Conservation (phyloP, 352 stramenopile species). For the Blastocystis sp. region DNA sequence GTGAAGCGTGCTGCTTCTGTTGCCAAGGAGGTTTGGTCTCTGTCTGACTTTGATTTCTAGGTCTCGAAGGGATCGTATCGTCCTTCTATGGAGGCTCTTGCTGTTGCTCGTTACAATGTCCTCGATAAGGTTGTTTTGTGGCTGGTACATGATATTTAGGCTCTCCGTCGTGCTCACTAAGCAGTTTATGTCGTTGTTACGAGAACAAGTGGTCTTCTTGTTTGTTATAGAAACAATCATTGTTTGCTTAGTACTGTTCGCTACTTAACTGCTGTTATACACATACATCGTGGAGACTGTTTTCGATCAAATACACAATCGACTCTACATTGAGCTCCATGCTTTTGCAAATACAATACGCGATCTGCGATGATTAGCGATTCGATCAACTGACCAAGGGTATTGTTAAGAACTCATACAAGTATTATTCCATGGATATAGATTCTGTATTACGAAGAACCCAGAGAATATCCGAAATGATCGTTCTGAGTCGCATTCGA, state of each 20-base stretch:
- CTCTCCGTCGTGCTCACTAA: constrained; percentile 32
- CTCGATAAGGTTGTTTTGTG: not conserved
- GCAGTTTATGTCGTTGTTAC: not conserved
- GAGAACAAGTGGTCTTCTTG: not conserved
- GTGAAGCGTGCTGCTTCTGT: constrained; percentile 3
- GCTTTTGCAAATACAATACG: constrained; percentile 21
- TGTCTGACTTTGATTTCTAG: not conserved
- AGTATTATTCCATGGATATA: constrained; percentile 15
- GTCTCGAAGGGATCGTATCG: not conserved
- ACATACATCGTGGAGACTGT: constrained; percentile 38
- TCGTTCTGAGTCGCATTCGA: not conserved
- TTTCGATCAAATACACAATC: constrained; percentile 29
- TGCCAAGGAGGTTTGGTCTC: not conserved
- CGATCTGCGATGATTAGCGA: constrained; percentile 45
- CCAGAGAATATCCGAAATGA: not conserved
- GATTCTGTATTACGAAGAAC: constrained; percentile 17
- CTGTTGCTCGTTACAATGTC: constrained; percentile 43
- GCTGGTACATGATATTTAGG: not conserved
- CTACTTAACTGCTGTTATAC: constrained; percentile 15
- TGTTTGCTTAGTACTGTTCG: too few relatives aligned
- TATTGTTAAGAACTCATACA: not conserved
- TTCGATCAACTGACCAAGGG: constrained; percentile 3
- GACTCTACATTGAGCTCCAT: not conserved
- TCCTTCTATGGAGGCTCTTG: constrained; percentile 1
- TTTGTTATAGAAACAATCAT: not conserved